Conservation (phyloP, 345 rosid genomes). For the Anastatica hierochuntica region DNA sequence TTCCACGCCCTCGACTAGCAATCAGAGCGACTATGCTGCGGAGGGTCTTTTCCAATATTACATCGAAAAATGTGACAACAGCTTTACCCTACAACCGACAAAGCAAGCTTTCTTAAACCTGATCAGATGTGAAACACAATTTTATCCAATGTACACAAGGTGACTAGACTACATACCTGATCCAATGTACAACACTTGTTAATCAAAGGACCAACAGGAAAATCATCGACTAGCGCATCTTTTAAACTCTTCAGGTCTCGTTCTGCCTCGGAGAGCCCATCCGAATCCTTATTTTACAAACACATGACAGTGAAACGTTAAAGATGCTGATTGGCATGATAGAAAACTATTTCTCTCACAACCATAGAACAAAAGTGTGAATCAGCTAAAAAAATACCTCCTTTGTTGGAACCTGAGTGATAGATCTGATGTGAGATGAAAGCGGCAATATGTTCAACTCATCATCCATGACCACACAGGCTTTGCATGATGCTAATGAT, state of each 20-base stretch:
- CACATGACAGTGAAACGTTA: constrained; percentile 3
- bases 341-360: neutral
- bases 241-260: constrained; percentile 69
- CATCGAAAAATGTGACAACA: constrained; percentile 80
- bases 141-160: constrained; percentile 27
- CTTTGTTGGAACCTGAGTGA: constrained; percentile 42
- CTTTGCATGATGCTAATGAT: constrained; percentile 84
- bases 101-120: constrained; percentile 6
- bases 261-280: constrained; percentile 82
- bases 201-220: constrained; percentile 87
- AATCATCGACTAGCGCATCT: constrained; percentile 71
- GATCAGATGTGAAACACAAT: constrained; percentile 64
- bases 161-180: constrained; percentile 48
- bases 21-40: constrained; percentile 79
- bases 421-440: constrained; percentile 85
- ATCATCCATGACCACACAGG: constrained; percentile 89
- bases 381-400: constrained; percentile 45
- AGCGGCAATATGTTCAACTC: constrained; percentile 85
- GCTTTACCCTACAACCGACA: constrained; percentile 71
- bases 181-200: constrained; percentile 88
- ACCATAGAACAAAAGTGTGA: neutral
- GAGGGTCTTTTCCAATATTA: constrained; percentile 78
- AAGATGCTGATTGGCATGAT: neutral
- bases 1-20: constrained; percentile 98
- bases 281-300: constrained; percentile 47